Evolutionary conservation across 2,329 filamentous ascomycete genomes (phyloP).

Genomic region (Pseudocercospora pini-densiflorae): DNA sequence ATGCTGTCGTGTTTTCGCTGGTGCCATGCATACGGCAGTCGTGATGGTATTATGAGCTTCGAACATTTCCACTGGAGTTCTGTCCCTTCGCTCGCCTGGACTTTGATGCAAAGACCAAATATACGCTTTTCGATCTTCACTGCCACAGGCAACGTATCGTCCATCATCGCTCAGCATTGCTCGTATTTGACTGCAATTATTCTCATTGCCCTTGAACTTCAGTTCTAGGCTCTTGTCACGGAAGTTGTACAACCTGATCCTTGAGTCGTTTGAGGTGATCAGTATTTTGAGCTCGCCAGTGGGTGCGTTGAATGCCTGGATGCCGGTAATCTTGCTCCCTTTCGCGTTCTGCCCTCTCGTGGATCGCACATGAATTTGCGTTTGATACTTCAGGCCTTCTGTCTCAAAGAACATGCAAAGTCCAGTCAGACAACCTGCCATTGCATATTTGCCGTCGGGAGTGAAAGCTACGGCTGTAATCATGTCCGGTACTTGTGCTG

Average conservation of each 20-base stretch:
- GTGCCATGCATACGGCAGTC: conserved; percentile 86
- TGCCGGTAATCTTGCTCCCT: conserved; percentile 96
- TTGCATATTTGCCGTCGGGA: conserved; percentile 85
- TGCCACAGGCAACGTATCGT: conserved; percentile 86
- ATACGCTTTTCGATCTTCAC: conserved; percentile 87
- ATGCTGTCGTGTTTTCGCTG: conserved; percentile 74
- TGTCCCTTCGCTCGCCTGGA: conserved; percentile 73
- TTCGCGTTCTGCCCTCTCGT: conserved; percentile 92
- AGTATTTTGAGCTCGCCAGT: conserved; percentile 78
- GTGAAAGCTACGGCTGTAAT: conserved; percentile 94
- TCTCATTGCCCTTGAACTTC: conserved; percentile 92
- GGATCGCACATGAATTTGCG: conserved; percentile 91
- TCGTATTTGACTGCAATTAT: conserved; percentile 86
- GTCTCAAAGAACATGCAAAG: conserved; percentile 92
- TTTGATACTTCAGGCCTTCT: conserved; percentile 80
- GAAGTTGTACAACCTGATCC: conserved; percentile 86
- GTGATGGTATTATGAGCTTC: conserved; percentile 89
- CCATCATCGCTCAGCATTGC: conserved; percentile 88
- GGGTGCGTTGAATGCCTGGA: conserved; percentile 70
- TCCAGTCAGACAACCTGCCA: conserved; percentile 85
- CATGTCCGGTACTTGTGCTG: conserved; percentile 77
- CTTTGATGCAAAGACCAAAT: conserved; percentile 75
- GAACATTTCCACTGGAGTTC: conserved; percentile 83
- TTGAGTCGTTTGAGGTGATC: conserved; percentile 93
- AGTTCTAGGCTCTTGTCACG: conserved; percentile 82